A percentile compares a stretch with the other conserved stretches of the same genome.
These are phyloP conservation scores for Xylariaceae sp. DNA, from an alignment of 2,329 filamentous ascomycete genomes.

Conservation along the genomic window DNA sequence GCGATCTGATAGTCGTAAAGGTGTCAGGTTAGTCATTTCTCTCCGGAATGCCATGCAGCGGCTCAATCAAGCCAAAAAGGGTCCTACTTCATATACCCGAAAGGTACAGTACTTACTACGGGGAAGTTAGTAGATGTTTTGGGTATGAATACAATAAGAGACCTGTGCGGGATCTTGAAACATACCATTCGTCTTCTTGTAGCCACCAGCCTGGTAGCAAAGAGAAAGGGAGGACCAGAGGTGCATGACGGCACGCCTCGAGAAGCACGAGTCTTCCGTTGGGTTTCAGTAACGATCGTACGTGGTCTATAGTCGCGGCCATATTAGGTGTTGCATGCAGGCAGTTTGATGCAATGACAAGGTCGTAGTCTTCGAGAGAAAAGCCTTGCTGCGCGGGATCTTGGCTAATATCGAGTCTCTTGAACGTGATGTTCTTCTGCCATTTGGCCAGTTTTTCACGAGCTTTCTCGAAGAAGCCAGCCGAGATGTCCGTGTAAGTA, in stretches of 20 bases:
- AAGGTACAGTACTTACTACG: no score
- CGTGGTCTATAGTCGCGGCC: constrained; percentile 2
- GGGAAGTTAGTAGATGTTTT: no score
- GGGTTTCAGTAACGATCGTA: constrained; percentile 6
- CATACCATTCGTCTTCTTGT: not conserved
- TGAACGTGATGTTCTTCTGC: constrained; percentile 8
- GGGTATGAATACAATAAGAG: no score
- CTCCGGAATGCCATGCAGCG: no score
- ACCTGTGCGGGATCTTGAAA: no score
- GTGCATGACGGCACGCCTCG: not conserved
- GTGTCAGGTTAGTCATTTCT: no score
- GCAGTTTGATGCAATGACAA: constrained; percentile 20
- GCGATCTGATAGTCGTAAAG: not conserved
- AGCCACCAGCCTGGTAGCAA: constrained; percentile 13
- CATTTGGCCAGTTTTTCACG: constrained; percentile 12
- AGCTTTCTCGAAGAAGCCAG: constrained; percentile 21
- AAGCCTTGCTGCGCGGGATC: constrained; percentile 18
- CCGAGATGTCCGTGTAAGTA: constrained; percentile 23
- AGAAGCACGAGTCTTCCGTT: constrained; percentile 10
- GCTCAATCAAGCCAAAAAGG: no score
- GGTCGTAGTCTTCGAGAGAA: constrained; percentile 9
- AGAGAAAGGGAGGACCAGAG: constrained; percentile 1
- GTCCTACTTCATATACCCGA: no score
- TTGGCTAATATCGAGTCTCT: constrained; percentile 9
- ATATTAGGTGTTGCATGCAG: constrained; percentile 15